These are phyloP conservation scores for Jamesozyma jinghongensis DNA, from an alignment of 805 yeast species.

Conservation along the genomic window DNA sequence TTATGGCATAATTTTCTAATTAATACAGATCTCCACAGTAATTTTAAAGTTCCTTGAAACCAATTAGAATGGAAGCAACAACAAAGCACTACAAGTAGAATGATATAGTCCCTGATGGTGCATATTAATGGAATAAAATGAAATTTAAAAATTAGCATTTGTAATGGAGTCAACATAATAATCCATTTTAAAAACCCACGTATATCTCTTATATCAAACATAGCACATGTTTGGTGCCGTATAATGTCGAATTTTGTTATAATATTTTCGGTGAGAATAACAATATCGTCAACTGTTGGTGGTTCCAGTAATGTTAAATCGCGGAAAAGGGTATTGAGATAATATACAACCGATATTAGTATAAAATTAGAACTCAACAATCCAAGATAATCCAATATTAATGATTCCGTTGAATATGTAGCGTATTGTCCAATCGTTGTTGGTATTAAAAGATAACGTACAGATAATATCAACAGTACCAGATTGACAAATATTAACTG, in stretches of 20 bases:
- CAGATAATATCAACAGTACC: constrained; percentile 10
- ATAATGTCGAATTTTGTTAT: constrained; percentile 18
- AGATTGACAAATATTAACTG: constrained; percentile 22
- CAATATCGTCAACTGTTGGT: constrained; percentile 29
- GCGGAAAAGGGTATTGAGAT: constrained; percentile 13
- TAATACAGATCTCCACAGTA: constrained; percentile 21
- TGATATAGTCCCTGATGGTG: constrained; percentile 10
- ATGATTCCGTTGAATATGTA: neutral
- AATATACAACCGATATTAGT: constrained; percentile 13
- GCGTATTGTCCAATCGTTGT: neutral
- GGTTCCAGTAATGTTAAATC: constrained; percentile 20
- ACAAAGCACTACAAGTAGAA: constrained; percentile 5
- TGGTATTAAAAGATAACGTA: constrained; percentile 7
- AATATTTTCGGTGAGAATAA: constrained; percentile 19
- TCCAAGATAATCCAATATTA: constrained; percentile 16
- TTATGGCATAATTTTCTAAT: constrained; percentile 14
- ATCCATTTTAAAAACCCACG: constrained; percentile 2
- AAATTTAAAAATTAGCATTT: constrained; percentile 11
- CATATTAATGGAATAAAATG: constrained; percentile 1
- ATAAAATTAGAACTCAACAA: constrained; percentile 12
- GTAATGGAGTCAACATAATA: constrained; percentile 15
- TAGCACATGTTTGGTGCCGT: constrained; percentile 10
- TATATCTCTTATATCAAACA: neutral
- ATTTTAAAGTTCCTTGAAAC: constrained; percentile 21
- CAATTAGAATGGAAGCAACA: constrained; percentile 21